A percentile compares a stretch with the other conserved stretches of the same genome.
Conservation (phyloP, 2,329 filamentous ascomycete genomes). For the Xylaria sp. region DNA sequence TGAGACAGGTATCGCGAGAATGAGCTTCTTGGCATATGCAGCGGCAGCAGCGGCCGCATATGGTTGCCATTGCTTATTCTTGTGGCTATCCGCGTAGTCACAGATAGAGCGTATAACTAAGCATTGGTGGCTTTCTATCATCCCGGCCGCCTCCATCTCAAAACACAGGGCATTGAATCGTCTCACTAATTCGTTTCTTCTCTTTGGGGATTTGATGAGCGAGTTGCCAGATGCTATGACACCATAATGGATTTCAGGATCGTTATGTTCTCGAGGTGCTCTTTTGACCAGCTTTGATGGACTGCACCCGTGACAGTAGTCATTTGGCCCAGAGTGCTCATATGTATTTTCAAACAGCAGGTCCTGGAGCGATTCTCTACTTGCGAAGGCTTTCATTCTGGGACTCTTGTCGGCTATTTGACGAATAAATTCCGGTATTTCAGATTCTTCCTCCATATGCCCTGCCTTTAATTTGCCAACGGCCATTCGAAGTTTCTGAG, state of each 20-base stretch:
- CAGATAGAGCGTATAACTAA: conserved; percentile 29
- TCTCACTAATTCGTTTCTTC: conserved; percentile 16
- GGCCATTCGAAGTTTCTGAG: conserved; percentile 7
- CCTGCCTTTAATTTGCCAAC: neutral
- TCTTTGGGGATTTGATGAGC: conserved; percentile 26
- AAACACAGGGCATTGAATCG: conserved; percentile 29
- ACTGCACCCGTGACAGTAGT: conserved; percentile 13
- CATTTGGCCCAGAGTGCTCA: neutral
- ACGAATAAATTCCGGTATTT: conserved; percentile 1
- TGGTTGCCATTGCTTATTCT: conserved; percentile 26
- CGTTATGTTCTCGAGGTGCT: neutral
- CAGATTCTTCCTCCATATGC: neutral
- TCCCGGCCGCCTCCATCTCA: conserved; percentile 33
- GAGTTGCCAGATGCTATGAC: conserved; percentile 35
- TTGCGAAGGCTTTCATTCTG: neutral
- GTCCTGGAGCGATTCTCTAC: conserved; percentile 1
- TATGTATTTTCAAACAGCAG: conserved; percentile 16
- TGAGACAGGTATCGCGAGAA: neutral
- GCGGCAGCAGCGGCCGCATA: conserved; percentile 24
- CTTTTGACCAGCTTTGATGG: neutral
- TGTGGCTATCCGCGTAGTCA: conserved; percentile 32
- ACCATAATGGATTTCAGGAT: conserved; percentile 33
- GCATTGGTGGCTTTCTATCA: conserved; percentile 24
- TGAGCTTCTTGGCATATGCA: conserved; percentile 13
- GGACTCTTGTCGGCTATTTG: neutral